Base-by-base conservation (phyloP, 768 basidiomycete species). In the Tylopilus subfusipes region DNA sequence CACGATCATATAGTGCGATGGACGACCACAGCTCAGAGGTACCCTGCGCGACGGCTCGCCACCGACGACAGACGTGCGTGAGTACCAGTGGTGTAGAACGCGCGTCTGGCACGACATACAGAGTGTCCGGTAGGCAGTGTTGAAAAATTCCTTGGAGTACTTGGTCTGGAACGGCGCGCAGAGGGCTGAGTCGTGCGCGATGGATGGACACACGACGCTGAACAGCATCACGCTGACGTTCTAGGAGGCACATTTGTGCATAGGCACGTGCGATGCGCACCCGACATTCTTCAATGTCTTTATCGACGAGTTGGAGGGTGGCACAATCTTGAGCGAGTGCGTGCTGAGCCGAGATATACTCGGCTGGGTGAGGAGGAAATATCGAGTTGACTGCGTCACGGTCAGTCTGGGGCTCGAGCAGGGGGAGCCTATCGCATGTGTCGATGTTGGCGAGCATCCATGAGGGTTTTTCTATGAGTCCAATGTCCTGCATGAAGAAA, bases 11-110 rank as follows among this genome's bases (percentile, higher is more conserved):
- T 8, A 72, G 49, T 12, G 63, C 48, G 19, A 72, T 55, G 44
- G 61, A 66, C 11, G 68, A 58, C 71, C 71, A 72, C 1, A 72
- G 51, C 50, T 71, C 67, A 4, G 73, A 68, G 2, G 73, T 66
- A 5, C 59, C 54, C 16, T 64, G 60, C 21, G 52, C 61, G 52
- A 74, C 59, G 7, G 29, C 44, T 40, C 71, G 58, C 71, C 71
- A 72, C 24, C 70, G 60, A 18, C 61, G 70, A 54, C 71, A 72
- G 27, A 72, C 60, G 19, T 63, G 72, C 1, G 68, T 63, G 36
- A 74, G 67, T 36, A 73, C 51, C 9, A 74, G 52, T 4, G 73
- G 73, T 27, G 70, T 68, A 7, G 58, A 52, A 45, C 30, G 55
- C 7, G 50, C 44, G 22, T 59, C 34, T 2, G 69, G 72, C 4